Evolutionary conservation across 148 eudicot species (phyloP), one percentile per base, ranked within the genome.

Genomic region (Talinum fruticosum): DNA sequence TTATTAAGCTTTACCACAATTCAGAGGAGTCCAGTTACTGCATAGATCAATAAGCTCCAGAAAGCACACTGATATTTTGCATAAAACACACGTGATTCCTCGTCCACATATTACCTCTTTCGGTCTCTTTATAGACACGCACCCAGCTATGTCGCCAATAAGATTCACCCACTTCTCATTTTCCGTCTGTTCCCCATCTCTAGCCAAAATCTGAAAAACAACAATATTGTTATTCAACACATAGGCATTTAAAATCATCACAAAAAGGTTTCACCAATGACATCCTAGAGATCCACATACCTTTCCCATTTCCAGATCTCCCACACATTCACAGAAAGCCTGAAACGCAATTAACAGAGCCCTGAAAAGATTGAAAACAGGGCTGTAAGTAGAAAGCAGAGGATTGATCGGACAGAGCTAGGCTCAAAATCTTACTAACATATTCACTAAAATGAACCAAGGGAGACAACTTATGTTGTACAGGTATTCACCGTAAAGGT

Each of bases 251-350:
- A 21, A 49, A 16, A 37, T 69, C 14, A 54, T 37, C 37, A 59
- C n/a, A 70, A 19, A n/a, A 44, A 69, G 79, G 16, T 26, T 29
- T 36, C 12, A 74, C 44, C 51, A 70, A 54, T 45, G 65, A 44
- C 36, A 74, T 36, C 28, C 49, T 37, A 24, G 28, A 79, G 68
- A 28, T 61, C 13, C 30, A 24, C 34, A 64, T 79, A 95, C 99
- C 99, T 95, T 95, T 85, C 99, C 96, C 96, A 95, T 93, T 81
- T 95, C 99, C 49, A 95, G 89, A 85, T 95, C 99, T 76, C 99
- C 99, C 54, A 92, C 99, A 82, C 99, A 95, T 85, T 95, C 99
- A 85, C 99, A 95, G 77, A 94, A 95, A 37, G 96, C 99, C 81
- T 91, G 95, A 90, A 92, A 95, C 33, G 99, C 99, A 80, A 88